A percentile compares a stretch with the other conserved stretches of the same genome.
phyloP scores from a whole-genome alignment of 2,329 filamentous ascomycete species.

The Penicillium sp. region DNA sequence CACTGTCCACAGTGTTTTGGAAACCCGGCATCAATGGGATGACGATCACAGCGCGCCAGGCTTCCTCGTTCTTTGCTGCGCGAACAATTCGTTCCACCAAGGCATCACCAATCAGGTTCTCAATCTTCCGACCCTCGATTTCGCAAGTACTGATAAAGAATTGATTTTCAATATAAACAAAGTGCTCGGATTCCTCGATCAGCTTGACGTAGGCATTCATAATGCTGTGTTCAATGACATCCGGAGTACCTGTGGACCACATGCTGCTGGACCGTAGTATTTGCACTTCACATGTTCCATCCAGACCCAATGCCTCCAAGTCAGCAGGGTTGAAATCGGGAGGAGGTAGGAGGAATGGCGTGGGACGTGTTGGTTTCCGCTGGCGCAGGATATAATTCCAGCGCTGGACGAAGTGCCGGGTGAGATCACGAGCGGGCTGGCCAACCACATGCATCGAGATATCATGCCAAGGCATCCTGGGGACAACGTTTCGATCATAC shows the following conservation, averaged over 20 bases:
- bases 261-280: slow-evolving; percentile 85
- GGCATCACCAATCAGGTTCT: slow-evolving; percentile 92
- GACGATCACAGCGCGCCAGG: slow-evolving; percentile 86
- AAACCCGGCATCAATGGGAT: slow-evolving; percentile 98
- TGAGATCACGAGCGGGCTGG: slow-evolving; percentile 90
- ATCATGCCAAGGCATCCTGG: slow-evolving; percentile 98
- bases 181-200: slow-evolving; percentile 93
- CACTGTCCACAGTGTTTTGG: slow-evolving; percentile 91
- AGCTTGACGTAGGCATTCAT: slow-evolving; percentile 93
- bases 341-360: slow-evolving; percentile 88
- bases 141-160: slow-evolving; percentile 96
- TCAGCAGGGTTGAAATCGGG: slow-evolving; percentile 88
- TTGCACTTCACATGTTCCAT: slow-evolving; percentile 94
- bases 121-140: slow-evolving; percentile 80
- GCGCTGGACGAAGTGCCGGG: slow-evolving; percentile 92
- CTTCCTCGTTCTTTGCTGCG: slow-evolving; percentile 78
- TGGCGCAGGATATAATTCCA: slow-evolving; percentile 97
- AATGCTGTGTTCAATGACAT: slow-evolving; percentile 88
- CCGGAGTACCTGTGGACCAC: slow-evolving; percentile 86
- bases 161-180: slow-evolving; percentile 98
- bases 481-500: slow-evolving; percentile 87
- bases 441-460: slow-evolving; percentile 97
- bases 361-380: slow-evolving; percentile 87
- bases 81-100: slow-evolving; percentile 87
- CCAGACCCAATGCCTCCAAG: slow-evolving; percentile 80